These are phyloP conservation scores for Aspergillus floridensis DNA, from an alignment of 2,329 filamentous ascomycete species.

Conservation along the genomic window DNA sequence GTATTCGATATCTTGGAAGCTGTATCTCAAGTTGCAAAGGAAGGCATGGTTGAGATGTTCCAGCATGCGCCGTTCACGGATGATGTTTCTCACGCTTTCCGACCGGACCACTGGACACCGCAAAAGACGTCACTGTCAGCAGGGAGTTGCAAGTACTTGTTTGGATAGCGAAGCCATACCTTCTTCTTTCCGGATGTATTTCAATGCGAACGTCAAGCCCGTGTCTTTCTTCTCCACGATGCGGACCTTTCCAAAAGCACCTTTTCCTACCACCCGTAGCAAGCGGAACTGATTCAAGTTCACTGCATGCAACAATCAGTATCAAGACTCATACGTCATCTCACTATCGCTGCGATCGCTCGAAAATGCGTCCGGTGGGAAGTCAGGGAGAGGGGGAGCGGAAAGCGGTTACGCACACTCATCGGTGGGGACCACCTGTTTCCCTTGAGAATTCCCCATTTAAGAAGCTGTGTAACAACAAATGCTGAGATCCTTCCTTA, in stretches of 20 bases:
- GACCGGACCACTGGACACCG: constrained; percentile 76
- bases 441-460: constrained; percentile 96
- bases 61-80: constrained; percentile 94
- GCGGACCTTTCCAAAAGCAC: constrained; percentile 96
- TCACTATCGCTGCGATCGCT: not conserved
- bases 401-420: constrained; percentile 64
- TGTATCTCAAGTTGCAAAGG: constrained; percentile 96
- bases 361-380: not conserved
- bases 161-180: constrained; percentile 44
- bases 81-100: constrained; percentile 97
- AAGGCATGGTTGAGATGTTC: constrained; percentile 98
- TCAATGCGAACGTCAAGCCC: constrained; percentile 87
- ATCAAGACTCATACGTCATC: not conserved
- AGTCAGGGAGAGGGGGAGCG: not conserved
- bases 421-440: constrained; percentile 86
- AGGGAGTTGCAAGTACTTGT: not conserved
- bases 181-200: constrained; percentile 99
- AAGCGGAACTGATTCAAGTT: constrained; percentile 97
- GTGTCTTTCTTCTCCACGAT: constrained; percentile 98
- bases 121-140: constrained; percentile 24
- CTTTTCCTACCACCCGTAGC: constrained; percentile 91
- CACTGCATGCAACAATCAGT: constrained; percentile 54
- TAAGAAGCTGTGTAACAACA: constrained; percentile 22
- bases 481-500: constrained; percentile 17
- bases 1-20: constrained; percentile 98